Evolutionary conservation across 306 rosid species (phyloP).

Genomic region (Luffa acutangula): DNA sequence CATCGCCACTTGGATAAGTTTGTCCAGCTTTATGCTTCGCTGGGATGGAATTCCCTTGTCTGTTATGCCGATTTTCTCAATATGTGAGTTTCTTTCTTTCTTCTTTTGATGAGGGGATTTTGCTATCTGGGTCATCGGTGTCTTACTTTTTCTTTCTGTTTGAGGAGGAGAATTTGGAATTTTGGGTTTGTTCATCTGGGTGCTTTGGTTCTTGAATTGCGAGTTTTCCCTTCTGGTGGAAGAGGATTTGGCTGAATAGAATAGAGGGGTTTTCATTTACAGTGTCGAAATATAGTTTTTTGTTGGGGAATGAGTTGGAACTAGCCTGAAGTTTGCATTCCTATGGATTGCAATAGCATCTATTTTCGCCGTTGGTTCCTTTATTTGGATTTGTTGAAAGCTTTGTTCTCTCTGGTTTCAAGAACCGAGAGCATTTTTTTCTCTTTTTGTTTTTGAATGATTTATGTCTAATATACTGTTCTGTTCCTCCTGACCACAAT

Average conservation of each 20-base stretch:
- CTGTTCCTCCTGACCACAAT: slow-evolving; percentile 2
- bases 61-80: slow-evolving; percentile 72
- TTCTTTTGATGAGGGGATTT: neutral
- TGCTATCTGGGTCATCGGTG: neutral
- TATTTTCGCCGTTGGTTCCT: neutral
- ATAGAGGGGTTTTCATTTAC: neutral
- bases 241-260: neutral
- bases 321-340: neutral
- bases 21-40: slow-evolving; percentile 61
- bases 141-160: neutral
- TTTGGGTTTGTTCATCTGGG: neutral
- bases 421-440: neutral
- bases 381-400: neutral
- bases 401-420: neutral
- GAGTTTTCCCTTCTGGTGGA: neutral
- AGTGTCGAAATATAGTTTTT: too few relatives aligned
- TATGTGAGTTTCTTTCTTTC: slow-evolving; percentile 35
- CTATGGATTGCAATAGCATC: neutral
- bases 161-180: neutral
- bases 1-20: slow-evolving; percentile 34
- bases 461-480: neutral
- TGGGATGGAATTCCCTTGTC: slow-evolving; percentile 81
- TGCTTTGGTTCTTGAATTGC: neutral
- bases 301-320: neutral
- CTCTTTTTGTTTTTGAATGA: neutral